phyloP scores from a whole-genome alignment of 495 filamentous ascomycete species.

The Neurospora tetraspora region DNA sequence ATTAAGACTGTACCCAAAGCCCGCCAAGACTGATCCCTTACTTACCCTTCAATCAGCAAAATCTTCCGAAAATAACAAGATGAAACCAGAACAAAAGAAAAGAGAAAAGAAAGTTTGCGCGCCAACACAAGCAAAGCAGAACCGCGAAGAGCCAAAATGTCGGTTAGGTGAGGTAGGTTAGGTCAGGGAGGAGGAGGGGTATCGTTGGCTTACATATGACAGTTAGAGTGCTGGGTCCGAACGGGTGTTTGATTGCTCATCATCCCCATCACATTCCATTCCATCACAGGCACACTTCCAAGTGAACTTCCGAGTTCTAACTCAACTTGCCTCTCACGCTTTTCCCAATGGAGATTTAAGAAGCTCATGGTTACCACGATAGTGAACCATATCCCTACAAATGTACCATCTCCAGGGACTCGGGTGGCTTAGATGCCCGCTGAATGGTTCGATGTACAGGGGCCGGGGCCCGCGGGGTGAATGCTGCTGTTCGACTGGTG shows the following conservation, averaged over 20 bases:
- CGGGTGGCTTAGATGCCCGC: not conserved
- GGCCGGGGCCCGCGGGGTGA: not conserved
- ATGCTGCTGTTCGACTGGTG: no score
- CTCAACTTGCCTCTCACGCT: no score
- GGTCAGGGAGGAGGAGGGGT: not conserved
- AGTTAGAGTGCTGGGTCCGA: not conserved
- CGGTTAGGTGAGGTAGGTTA: not conserved
- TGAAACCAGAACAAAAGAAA: not conserved
- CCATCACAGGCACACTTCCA: not conserved
- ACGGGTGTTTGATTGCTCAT: not conserved
- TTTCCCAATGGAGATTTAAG: no score
- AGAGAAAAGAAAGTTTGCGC: not conserved
- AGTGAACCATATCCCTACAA: not conserved
- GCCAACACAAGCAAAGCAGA: not conserved
- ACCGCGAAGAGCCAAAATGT: not conserved
- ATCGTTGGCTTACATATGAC: not conserved
- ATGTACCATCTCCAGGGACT: not conserved
- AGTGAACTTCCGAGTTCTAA: no score
- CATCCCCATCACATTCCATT: not conserved
- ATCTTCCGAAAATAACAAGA: not conserved
- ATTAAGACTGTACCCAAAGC: not conserved
- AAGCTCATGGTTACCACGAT: no score
- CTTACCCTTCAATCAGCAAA: not conserved
- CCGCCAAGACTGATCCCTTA: not conserved
- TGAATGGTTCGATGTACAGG: not conserved